Evolutionary conservation across 805 yeast species (phyloP).

Genomic region (Debaryomyces maramus): DNA sequence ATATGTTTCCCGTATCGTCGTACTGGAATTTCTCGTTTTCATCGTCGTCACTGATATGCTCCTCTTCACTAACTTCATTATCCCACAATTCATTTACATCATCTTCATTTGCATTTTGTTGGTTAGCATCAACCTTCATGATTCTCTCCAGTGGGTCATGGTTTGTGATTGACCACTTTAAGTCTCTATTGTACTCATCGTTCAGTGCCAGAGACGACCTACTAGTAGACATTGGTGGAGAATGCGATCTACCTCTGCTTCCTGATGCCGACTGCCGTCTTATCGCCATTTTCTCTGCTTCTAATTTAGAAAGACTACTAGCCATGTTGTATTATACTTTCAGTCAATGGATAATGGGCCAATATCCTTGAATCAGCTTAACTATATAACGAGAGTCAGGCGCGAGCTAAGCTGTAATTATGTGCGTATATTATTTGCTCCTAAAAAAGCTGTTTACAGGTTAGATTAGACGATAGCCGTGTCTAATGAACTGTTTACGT

Average conservation of each 20-base stretch:
- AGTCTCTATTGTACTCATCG: constrained; percentile 40
- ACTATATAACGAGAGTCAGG: too few species aligned
- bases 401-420: neutral
- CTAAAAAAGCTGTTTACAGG: neutral
- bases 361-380: too few species aligned
- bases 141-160: constrained; percentile 76
- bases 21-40: constrained; percentile 57
- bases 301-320: constrained; percentile 36
- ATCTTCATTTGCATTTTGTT: constrained; percentile 11
- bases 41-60: constrained; percentile 59
- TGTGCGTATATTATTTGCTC: too few species aligned
- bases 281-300: constrained; percentile 43
- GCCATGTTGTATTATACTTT: constrained; percentile 22
- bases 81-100: constrained; percentile 20
- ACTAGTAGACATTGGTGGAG: constrained; percentile 30
- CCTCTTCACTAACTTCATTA: constrained; percentile 54
- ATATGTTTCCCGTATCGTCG: constrained; percentile 58
- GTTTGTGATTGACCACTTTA: constrained; percentile 65
- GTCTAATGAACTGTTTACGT: too few species aligned
- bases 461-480: too few species aligned
- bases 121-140: constrained; percentile 12
- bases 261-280: constrained; percentile 36
- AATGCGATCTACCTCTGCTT: constrained; percentile 35
- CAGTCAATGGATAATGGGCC: neutral
- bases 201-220: constrained; percentile 37